Percentiles rank a stretch among this genome's conserved stretches.
These are phyloP conservation scores for Penicillium crustosum DNA, from an alignment of 2,329 filamentous ascomycete genomes.

Conservation along the genomic window DNA sequence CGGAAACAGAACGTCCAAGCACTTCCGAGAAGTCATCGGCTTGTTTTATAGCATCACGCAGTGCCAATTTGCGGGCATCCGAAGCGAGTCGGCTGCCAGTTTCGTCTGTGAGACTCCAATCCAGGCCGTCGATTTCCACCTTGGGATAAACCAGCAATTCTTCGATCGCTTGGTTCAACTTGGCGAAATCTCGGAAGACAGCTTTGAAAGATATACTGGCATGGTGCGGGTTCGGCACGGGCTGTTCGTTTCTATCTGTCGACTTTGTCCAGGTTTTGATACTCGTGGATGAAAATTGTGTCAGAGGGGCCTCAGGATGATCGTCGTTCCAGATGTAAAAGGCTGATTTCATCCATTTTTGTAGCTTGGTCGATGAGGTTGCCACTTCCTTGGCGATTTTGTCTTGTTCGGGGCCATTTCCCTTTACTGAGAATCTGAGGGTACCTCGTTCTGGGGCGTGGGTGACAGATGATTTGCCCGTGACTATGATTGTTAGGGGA, in stretches of 20 bases:
- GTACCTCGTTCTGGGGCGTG: too few relatives aligned
- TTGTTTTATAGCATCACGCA: slow-evolving; percentile 27
- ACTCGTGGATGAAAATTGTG: slow-evolving; percentile 2
- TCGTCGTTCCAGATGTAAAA: too few relatives aligned
- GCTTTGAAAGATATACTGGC: slow-evolving; percentile 22
- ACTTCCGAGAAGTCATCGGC: slow-evolving; percentile 25
- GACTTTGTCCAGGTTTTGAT: slow-evolving; percentile 5
- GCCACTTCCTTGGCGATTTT: too few relatives aligned
- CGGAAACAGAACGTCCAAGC: slow-evolving; percentile 18
- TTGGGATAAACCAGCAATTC: slow-evolving; percentile 18
- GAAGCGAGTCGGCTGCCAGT: slow-evolving; percentile 20
- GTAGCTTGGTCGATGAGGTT: too few relatives aligned
- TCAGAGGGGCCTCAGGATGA: background rate
- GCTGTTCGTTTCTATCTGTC: slow-evolving; percentile 6
- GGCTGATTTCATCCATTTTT: too few relatives aligned
- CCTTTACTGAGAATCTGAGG: too few relatives aligned
- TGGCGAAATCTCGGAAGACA: slow-evolving; percentile 26
- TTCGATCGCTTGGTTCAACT: slow-evolving; percentile 21
- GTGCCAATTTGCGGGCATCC: slow-evolving; percentile 22
- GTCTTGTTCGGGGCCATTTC: too few relatives aligned
- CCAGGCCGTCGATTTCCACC: slow-evolving; percentile 24
- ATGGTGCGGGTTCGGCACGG: slow-evolving; percentile 16
- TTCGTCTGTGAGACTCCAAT: slow-evolving; percentile 29
- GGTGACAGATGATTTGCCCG: too few relatives aligned
- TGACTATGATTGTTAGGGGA: too few relatives aligned